A percentile compares a stretch with the other conserved stretches of the same genome.
Evolutionary conservation across 1,284 basidiomycete species (phyloP).

Genomic region (Coniferiporia weirii): DNA sequence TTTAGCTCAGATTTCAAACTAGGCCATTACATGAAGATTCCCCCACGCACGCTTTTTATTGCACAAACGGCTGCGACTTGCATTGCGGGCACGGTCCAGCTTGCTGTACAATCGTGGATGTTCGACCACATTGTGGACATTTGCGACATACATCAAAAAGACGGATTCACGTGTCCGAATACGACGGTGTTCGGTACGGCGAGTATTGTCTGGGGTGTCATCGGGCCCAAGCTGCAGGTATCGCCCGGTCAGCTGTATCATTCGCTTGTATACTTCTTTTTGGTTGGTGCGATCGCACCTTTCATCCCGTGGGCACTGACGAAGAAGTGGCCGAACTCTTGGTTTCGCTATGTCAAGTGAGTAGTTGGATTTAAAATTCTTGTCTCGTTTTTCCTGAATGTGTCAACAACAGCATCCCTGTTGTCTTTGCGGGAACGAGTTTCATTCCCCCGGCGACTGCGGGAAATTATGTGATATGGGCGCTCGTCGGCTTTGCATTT

Average conservation of each 20-base stretch:
- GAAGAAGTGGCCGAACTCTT: conserved; percentile 39
- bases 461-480: conserved; percentile 39
- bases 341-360: conserved; percentile 42
- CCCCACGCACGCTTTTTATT: conserved; percentile 32
- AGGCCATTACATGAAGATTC: conserved; percentile 38
- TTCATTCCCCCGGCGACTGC: conserved; percentile 40
- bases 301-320: conserved; percentile 37
- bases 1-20: conserved; percentile 35
- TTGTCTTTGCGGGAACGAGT: conserved; percentile 35
- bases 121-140: conserved; percentile 33
- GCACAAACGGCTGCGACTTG: conserved; percentile 39
- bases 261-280: conserved; percentile 41
- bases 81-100: conserved; percentile 36
- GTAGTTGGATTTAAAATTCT: conserved; percentile 9
- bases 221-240: conserved; percentile 38
- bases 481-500: conserved; percentile 53
- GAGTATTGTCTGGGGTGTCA: conserved; percentile 33
- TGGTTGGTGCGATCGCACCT: conserved; percentile 41
- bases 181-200: conserved; percentile 35
- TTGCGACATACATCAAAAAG: conserved; percentile 29
- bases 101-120: conserved; percentile 42
- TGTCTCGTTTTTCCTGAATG: background rate
- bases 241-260: conserved; percentile 31
- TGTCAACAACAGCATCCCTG: conserved; percentile 21
- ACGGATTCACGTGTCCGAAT: conserved; percentile 34